phyloP scores from a whole-genome alignment of 305 asterid species.

The Plantago coronopus region DNA sequence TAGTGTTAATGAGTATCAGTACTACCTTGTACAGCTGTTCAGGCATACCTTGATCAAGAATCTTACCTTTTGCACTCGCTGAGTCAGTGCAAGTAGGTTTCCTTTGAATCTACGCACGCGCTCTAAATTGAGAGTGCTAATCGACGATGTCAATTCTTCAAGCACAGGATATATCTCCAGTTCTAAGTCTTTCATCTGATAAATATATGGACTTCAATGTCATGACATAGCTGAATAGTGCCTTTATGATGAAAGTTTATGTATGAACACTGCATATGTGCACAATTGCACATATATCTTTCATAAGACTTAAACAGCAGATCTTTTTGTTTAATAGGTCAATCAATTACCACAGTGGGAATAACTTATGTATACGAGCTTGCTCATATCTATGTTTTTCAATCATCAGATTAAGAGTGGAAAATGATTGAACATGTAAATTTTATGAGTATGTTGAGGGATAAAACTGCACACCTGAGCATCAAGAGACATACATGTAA shows the following conservation, averaged over 20 bases:
- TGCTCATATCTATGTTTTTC: too few species aligned
- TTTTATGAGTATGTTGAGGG: conserved; percentile 18
- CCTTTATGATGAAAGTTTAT: neutral
- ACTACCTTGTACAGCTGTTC: conserved; percentile 11
- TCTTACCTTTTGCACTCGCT: conserved; percentile 86
- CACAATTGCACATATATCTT: neutral
- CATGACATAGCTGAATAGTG: conserved; percentile 11
- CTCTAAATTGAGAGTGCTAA: conserved; percentile 90
- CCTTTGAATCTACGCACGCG: conserved; percentile 97
- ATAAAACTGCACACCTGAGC: conserved; percentile 63
- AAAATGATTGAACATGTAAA: conserved; percentile 5
- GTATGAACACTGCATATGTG: neutral
- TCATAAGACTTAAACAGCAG: too few species aligned
- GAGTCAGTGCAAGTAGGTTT: conserved; percentile 88
- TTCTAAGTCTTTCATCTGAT: conserved; percentile 87
- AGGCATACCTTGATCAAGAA: too few species aligned
- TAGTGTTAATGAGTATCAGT: conserved; percentile 16
- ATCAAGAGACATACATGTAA: conserved; percentile 88
- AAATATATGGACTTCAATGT: conserved; percentile 35
- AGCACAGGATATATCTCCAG: conserved; percentile 87
- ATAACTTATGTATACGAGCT: too few species aligned
- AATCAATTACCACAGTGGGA: too few species aligned
- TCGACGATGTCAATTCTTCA: conserved; percentile 81
- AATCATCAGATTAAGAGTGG: neutral
- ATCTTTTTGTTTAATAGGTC: too few species aligned